A percentile compares a stretch with the other conserved stretches of the same genome.
phyloP scores from a whole-genome alignment of 164 flowering plant genomes.

The Berberis thunbergii region DNA sequence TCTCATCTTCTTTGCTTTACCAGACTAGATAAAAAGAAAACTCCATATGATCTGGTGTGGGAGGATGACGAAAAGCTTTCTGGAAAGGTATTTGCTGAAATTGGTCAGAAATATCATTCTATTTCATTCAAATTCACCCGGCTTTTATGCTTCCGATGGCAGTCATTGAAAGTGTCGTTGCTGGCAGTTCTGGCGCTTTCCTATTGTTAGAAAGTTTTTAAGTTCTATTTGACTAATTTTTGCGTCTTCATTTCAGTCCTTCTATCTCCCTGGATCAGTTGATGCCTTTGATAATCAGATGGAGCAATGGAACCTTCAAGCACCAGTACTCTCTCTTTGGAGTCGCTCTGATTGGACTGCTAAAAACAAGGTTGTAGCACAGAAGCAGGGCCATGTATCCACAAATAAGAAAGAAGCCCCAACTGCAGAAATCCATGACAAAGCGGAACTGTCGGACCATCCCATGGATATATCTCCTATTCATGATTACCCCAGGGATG shows the following conservation, averaged over 20 bases:
- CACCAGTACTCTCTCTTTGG: conserved; percentile 39
- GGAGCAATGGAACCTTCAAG: conserved; percentile 60
- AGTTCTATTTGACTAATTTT: no score
- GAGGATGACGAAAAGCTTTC: conserved; percentile 21
- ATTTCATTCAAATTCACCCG: conserved; percentile 1
- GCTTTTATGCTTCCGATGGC: not conserved
- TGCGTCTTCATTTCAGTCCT: conserved; percentile 64
- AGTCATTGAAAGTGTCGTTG: not conserved
- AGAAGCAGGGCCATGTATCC: conserved; percentile 37
- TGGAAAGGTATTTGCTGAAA: conserved; percentile 45
- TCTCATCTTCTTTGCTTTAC: not conserved
- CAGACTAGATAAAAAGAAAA: not conserved
- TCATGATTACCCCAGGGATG: not conserved
- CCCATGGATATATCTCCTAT: not conserved
- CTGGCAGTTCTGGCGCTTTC: conserved; percentile 4
- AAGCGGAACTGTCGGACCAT: not conserved
- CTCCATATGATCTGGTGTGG: not conserved
- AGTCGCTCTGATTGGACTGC: not conserved
- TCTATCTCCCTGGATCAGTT: conserved; percentile 80
- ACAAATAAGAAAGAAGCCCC: not conserved
- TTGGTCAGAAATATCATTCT: not conserved
- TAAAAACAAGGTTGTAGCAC: conserved; percentile 35
- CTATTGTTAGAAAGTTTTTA: not conserved
- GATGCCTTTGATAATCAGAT: conserved; percentile 54
- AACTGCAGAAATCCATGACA: not conserved